Base-by-base conservation (phyloP, 2,329 filamentous ascomycete genomes). In the Diaporthe sp. region DNA sequence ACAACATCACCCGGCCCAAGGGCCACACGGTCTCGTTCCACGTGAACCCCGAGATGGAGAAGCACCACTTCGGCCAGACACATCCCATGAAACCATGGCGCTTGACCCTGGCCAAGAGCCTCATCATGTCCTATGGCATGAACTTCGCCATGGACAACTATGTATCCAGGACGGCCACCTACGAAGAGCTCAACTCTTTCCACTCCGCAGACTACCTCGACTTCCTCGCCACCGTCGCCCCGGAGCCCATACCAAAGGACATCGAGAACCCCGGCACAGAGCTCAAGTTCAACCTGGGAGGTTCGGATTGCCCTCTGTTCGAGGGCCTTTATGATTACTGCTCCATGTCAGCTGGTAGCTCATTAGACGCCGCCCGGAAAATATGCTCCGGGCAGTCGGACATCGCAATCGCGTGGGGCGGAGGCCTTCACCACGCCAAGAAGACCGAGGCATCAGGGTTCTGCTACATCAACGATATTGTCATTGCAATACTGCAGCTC, bases 81-180 rank as follows among this genome's bases (percentile, higher is more conserved):
- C 97, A 99, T 87, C 97, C 97, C 28, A 99, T 99, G 97, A 99
- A 99, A 84, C 97, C 97, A 76, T 98, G 97, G 96, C 94, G 97
- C 49, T 87, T 99, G 78, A 98, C 96, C 22, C 90, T 99, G 73
- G 97, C 97, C 74, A 98, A 99, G 84, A 95, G 97, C 80, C 91
- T 99, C 62, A 95, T 99, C 78, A 93, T 97, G 82, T 94, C 95
- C 1, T 98, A 98, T 84, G 97, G 97, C 79, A 95, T 99, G 90
- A 95, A 97, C 80, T 94, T 96, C 81, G 95, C 95, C 77, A 98
- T 99, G 97, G 95, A 98, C 85, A 93, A 96, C 78, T 98, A 97
- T 85, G 90, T 95, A 71, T 91, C 96, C 34, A 92, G 96, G 37
- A 90, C 93, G 17, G 97, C 97, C 42, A 96, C 94, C 3, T 95